phyloP scores from a whole-genome alignment of 257 asterid genomes.

The Solanum corneliomulleri region DNA sequence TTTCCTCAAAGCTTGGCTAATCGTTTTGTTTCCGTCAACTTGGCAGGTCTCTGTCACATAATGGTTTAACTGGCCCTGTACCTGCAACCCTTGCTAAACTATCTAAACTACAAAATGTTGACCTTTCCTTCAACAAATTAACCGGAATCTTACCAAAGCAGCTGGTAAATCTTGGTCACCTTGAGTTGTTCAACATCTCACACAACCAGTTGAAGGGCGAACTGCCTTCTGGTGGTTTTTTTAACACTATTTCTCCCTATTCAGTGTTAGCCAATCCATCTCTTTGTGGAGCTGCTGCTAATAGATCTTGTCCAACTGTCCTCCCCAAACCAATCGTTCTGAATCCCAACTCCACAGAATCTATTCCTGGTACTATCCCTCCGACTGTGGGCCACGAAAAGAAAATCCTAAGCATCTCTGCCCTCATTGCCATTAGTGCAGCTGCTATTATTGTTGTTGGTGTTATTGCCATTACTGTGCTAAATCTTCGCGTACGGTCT shows the following conservation, averaged over 20 bases:
- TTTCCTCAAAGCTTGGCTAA: not conserved
- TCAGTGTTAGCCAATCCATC: slow-evolving; percentile 60
- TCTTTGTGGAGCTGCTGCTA: slow-evolving; percentile 72
- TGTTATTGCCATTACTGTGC: slow-evolving; percentile 72
- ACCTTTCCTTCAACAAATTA: slow-evolving; percentile 69
- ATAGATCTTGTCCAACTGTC: slow-evolving; percentile 47
- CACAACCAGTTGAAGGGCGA: slow-evolving; percentile 80
- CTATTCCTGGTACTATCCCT: slow-evolving; percentile 36
- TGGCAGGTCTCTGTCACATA: slow-evolving; percentile 56
- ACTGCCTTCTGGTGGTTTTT: slow-evolving; percentile 65
- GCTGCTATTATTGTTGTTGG: slow-evolving; percentile 75
- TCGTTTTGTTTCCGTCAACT: slow-evolving; percentile 3
- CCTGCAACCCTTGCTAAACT: slow-evolving; percentile 56
- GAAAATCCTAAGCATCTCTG: slow-evolving; percentile 75
- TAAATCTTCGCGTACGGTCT: slow-evolving; percentile 65
- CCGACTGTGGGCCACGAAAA: slow-evolving; percentile 36
- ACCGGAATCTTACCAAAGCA: slow-evolving; percentile 63
- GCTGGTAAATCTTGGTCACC: slow-evolving; percentile 54
- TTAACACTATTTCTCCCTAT: slow-evolving; percentile 68
- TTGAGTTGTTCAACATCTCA: slow-evolving; percentile 60
- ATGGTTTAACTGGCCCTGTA: slow-evolving; percentile 46
- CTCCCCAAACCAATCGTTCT: slow-evolving; percentile 88
- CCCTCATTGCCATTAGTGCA: slow-evolving; percentile 86
- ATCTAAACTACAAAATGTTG: slow-evolving; percentile 39
- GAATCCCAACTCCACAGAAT: slow-evolving; percentile 59